These are phyloP conservation scores for Cladosporium sp. DNA, from an alignment of 2,329 filamentous ascomycete species.

Conservation along the genomic window DNA sequence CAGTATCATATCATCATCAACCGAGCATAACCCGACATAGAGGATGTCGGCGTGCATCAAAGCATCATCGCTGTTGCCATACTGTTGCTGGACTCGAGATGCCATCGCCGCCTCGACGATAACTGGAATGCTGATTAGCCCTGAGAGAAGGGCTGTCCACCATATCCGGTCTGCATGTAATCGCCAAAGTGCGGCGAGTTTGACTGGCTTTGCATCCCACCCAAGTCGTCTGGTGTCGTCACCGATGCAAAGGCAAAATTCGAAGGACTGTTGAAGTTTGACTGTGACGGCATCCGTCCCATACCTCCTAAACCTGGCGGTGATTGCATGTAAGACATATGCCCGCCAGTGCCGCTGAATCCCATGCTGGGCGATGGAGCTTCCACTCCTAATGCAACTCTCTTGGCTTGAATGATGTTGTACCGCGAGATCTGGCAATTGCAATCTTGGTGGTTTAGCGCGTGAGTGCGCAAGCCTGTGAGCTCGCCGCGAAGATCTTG, in stretches of 20 bases:
- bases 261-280: slow-evolving; percentile 10
- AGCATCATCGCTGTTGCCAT: neutral
- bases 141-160: slow-evolving; percentile 6
- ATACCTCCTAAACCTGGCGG: slow-evolving; percentile 1
- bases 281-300: slow-evolving; percentile 1
- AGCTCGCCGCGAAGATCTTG: slow-evolving; percentile 31
- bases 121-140: neutral
- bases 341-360: slow-evolving; percentile 11
- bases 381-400: slow-evolving; percentile 18
- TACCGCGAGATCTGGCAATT: slow-evolving; percentile 31
- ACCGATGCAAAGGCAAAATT: slow-evolving; percentile 13
- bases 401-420: slow-evolving; percentile 29
- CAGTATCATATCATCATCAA: slow-evolving; percentile 6
- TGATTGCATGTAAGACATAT: slow-evolving; percentile 13
- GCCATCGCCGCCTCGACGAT: neutral
- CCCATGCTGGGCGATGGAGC: slow-evolving; percentile 19
- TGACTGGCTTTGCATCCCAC: slow-evolving; percentile 9
- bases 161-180: slow-evolving; percentile 4
- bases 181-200: slow-evolving; percentile 4
- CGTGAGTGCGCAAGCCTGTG: slow-evolving; percentile 28
- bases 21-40: neutral
- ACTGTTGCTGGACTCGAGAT: neutral
- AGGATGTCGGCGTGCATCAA: neutral
- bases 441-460: slow-evolving; percentile 31
- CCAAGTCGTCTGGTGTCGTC: slow-evolving; percentile 10